Evolutionary conservation across 2,329 filamentous ascomycete species (phyloP).

Genomic region (Drechslerella stenobrocha): DNA sequence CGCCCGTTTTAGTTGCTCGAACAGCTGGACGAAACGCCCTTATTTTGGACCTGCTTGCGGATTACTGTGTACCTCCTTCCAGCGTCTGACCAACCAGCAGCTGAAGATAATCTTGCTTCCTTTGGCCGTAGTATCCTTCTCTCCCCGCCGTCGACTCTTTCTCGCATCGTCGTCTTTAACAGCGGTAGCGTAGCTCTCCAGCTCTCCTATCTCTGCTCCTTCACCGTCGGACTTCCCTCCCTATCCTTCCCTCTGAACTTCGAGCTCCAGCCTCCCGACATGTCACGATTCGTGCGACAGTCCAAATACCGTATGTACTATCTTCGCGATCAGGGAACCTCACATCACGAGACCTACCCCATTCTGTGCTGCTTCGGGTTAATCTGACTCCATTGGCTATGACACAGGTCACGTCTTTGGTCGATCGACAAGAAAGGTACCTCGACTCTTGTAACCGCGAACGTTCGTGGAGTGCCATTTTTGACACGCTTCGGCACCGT

Average conservation of each 20-base stretch:
- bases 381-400: constrained; percentile 52
- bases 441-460: constrained; percentile 25
- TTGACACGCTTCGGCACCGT: constrained; percentile 13
- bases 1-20: constrained; percentile 15
- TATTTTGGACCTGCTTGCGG: constrained; percentile 34
- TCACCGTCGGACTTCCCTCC: constrained; percentile 12
- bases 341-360: constrained; percentile 45
- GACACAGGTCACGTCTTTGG: constrained; percentile 91
- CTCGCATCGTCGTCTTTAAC: not conserved
- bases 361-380: constrained; percentile 24
- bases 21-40: constrained; percentile 16
- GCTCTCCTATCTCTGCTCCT: constrained; percentile 60
- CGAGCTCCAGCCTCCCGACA: constrained; percentile 13
- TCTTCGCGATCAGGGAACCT: constrained; percentile 49
- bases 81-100: constrained; percentile 10
- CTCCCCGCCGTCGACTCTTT: not conserved
- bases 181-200: constrained; percentile 49
- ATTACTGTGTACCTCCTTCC: constrained; percentile 43
- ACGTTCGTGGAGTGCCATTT: not conserved
- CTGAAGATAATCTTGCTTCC: constrained; percentile 6
- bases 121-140: not conserved
- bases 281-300: constrained; percentile 66
- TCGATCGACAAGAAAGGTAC: constrained; percentile 82
- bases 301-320: constrained; percentile 68
- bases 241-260: constrained; percentile 18